These are phyloP conservation scores for Phaeosphaeria sp. DNA, from an alignment of 2,329 filamentous ascomycete species.

Conservation along the genomic window DNA sequence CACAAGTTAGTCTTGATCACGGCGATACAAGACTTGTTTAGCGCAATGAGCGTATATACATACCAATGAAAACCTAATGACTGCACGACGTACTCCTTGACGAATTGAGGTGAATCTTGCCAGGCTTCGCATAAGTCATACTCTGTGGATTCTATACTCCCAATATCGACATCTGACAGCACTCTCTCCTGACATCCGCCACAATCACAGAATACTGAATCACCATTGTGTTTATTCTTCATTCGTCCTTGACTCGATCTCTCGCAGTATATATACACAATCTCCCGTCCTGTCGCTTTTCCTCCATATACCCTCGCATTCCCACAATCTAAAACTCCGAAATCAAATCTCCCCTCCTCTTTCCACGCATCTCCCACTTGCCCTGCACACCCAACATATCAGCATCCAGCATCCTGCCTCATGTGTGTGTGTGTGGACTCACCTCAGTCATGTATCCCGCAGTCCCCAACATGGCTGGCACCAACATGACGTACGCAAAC, in stretches of 20 bases:
- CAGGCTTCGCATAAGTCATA: not conserved
- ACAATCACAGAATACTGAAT: not conserved
- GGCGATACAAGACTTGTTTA: not conserved
- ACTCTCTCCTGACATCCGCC: too few species aligned
- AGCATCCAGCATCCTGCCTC: constrained; percentile 16
- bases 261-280: not conserved
- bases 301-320: not conserved
- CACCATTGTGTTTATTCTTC: not conserved
- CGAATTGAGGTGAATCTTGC: not conserved
- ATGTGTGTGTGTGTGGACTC: constrained; percentile 58
- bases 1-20: not conserved
- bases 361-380: constrained; percentile 83
- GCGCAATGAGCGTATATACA: not conserved
- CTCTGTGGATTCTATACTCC: too few species aligned
- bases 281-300: not conserved
- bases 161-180: too few species aligned
- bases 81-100: not conserved
- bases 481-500: constrained; percentile 75
- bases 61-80: not conserved
- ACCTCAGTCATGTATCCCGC: constrained; percentile 85
- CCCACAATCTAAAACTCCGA: constrained; percentile 69
- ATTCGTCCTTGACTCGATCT: not conserved
- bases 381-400: constrained; percentile 64
- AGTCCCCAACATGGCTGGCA: constrained; percentile 75
- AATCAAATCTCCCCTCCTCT: constrained; percentile 86